phyloP scores from a whole-genome alignment of 2,329 filamentous ascomycete species.

The Penicillium sp. region DNA sequence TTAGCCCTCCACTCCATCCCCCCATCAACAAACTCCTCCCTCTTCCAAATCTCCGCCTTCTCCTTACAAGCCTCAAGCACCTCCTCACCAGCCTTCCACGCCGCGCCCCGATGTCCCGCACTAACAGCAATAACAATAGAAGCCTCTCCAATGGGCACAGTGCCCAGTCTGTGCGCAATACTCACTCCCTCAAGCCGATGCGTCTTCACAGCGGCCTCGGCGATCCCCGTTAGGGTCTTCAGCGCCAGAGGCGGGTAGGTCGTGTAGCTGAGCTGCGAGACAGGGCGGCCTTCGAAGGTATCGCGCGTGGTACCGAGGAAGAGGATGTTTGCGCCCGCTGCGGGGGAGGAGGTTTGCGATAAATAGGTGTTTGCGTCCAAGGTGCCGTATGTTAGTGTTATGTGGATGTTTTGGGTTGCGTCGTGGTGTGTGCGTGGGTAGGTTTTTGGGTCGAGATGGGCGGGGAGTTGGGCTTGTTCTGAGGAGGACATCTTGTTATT shows the following conservation, averaged over 20 bases:
- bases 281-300: conserved; percentile 35
- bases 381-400: conserved; percentile 36
- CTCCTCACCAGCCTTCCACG: conserved; percentile 82
- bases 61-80: conserved; percentile 78
- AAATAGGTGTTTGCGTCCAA: conserved; percentile 33
- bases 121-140: conserved; percentile 85
- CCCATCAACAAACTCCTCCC: conserved; percentile 73
- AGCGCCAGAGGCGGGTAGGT: conserved; percentile 37
- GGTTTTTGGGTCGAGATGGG: conserved; percentile 33
- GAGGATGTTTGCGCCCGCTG: conserved; percentile 40
- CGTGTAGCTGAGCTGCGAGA: conserved; percentile 40
- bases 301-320: conserved; percentile 42
- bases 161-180: conserved; percentile 74
- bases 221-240: conserved; percentile 34
- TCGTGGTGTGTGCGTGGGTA: conserved; percentile 33
- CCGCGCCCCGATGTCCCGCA: conserved; percentile 69
- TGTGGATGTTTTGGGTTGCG: conserved; percentile 31
- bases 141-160: conserved; percentile 82
- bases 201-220: conserved; percentile 41
- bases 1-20: conserved; percentile 77
- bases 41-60: conserved; percentile 89
- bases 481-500: conserved; percentile 10
- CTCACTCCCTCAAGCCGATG: conserved; percentile 64
- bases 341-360: conserved; percentile 32
- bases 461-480: conserved; percentile 12